Evolutionary conservation across 2,329 filamentous ascomycete genomes (phyloP).

Genomic region (Nothophaeocryptopus gaeumannii): DNA sequence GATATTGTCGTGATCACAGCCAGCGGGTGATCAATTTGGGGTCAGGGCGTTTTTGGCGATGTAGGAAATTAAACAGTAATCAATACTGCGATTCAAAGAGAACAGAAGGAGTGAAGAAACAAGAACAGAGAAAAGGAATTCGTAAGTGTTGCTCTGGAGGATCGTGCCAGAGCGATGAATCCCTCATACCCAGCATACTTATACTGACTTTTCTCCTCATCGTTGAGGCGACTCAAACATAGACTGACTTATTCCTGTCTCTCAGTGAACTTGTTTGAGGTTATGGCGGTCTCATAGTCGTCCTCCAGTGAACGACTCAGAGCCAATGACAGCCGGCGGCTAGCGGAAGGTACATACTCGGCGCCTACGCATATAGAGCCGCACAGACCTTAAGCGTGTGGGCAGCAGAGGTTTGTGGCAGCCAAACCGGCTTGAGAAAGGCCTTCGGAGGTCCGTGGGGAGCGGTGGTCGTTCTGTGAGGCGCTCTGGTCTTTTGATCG

Average conservation of each 20-base stretch:
- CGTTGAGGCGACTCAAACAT: constrained; percentile 11
- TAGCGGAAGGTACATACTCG: constrained; percentile 17
- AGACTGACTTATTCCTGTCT: constrained; percentile 19
- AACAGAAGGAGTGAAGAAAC: constrained; percentile 10
- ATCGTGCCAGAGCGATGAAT: not conserved
- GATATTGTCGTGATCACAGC: constrained; percentile 21
- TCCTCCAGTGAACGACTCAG: constrained; percentile 7
- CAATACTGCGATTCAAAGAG: constrained; percentile 1
- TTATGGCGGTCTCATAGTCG: constrained; percentile 21
- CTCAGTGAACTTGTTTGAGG: constrained; percentile 8
- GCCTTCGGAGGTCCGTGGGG: not conserved
- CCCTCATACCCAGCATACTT: constrained; percentile 7
- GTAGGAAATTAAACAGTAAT: not conserved
- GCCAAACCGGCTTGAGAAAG: not conserved
- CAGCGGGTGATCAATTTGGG: constrained; percentile 25
- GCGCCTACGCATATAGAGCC: constrained; percentile 21
- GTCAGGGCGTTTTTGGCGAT: not conserved
- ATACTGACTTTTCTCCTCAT: constrained; percentile 7
- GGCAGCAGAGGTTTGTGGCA: not conserved
- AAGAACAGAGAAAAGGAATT: constrained; percentile 16
- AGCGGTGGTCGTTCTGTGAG: constrained; percentile 1
- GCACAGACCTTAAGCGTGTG: constrained; percentile 20
- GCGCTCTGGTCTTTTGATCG: not conserved
- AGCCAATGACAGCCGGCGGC: constrained; percentile 26
- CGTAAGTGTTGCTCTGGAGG: constrained; percentile 8